A percentile compares a stretch with the other conserved stretches of the same genome.
Evolutionary conservation across 73 alveolate species (phyloP).

Genomic region (Blepharisma japonicum): DNA sequence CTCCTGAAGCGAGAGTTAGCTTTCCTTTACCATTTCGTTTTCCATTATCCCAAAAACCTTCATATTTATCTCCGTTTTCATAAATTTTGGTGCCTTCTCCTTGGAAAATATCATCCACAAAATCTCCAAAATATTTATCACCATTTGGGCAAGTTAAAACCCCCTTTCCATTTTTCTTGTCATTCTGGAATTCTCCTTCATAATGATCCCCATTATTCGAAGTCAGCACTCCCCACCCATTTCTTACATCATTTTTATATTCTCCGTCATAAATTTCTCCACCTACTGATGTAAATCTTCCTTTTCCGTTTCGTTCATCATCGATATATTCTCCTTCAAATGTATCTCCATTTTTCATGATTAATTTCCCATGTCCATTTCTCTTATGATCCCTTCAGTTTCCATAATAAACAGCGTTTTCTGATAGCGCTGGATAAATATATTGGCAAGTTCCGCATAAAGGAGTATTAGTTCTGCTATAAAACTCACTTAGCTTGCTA

Average conservation of each 20-base stretch:
- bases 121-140: slow-evolving; percentile 18
- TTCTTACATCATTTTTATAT: slow-evolving; percentile 5
- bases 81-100: slow-evolving; percentile 21
- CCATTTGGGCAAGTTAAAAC: neutral
- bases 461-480: no score
- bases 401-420: neutral
- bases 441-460: no score
- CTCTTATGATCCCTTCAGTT: neutral
- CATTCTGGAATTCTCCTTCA: slow-evolving; percentile 30
- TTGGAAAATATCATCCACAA: slow-evolving; percentile 19
- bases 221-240: neutral
- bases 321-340: neutral
- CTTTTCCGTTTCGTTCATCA: slow-evolving; percentile 27
- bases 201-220: slow-evolving; percentile 21
- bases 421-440: no score
- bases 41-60: slow-evolving; percentile 50
- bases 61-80: slow-evolving; percentile 39
- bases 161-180: slow-evolving; percentile 25
- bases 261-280: neutral
- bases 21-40: slow-evolving; percentile 42
- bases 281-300: neutral
- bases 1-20: slow-evolving; percentile 43
- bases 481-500: no score
- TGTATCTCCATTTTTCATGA: neutral
- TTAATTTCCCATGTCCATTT: neutral